A percentile compares a stretch with the other conserved stretches of the same genome.
Evolutionary conservation across 192 early-diverging fungal genomes (phyloP).

Genomic region (Coemansia sp.): DNA sequence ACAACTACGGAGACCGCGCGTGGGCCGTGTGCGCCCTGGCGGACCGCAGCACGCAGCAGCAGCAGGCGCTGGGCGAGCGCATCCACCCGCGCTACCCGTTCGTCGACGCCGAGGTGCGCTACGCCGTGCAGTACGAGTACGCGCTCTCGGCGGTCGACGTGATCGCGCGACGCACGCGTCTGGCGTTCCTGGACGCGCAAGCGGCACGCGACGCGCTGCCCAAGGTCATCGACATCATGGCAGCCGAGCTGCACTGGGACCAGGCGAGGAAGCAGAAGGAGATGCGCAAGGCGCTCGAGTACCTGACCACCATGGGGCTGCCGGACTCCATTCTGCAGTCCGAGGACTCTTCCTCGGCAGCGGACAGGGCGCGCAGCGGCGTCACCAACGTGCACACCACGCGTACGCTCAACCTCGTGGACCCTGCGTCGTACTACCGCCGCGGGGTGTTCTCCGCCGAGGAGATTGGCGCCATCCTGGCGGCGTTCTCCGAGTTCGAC

Average conservation of each 20-base stretch:
- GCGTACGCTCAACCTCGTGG: constrained; percentile 31
- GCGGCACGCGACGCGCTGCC: constrained; percentile 86
- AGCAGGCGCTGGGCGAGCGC: constrained; percentile 79
- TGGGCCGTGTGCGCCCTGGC: constrained; percentile 90
- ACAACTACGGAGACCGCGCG: constrained; percentile 91
- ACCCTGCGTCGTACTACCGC: constrained; percentile 52
- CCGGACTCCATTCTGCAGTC: constrained; percentile 50
- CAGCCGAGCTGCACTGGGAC: constrained; percentile 80
- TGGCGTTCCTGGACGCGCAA: constrained; percentile 92
- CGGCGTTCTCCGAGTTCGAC: constrained; percentile 53
- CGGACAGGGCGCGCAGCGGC: no score
- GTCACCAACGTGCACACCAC: constrained; percentile 29
- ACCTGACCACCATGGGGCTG: constrained; percentile 92
- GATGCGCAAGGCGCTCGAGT: constrained; percentile 65
- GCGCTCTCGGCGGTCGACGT: constrained; percentile 94
- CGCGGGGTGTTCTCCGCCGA: constrained; percentile 53
- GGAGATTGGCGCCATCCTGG: constrained; percentile 50
- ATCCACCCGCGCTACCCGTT: constrained; percentile 85
- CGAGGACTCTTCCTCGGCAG: no score
- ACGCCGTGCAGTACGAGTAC: constrained; percentile 89
- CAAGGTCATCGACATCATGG: constrained; percentile 88
- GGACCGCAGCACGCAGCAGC: constrained; percentile 67
- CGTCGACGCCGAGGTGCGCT: constrained; percentile 90
- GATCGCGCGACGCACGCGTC: constrained; percentile 82
- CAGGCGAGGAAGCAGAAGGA: constrained; percentile 65